Evolutionary conservation across 352 stramenopile species (phyloP), one percentile per base, ranked within the genome.

Genomic region (Pythium folliculosum): DNA sequence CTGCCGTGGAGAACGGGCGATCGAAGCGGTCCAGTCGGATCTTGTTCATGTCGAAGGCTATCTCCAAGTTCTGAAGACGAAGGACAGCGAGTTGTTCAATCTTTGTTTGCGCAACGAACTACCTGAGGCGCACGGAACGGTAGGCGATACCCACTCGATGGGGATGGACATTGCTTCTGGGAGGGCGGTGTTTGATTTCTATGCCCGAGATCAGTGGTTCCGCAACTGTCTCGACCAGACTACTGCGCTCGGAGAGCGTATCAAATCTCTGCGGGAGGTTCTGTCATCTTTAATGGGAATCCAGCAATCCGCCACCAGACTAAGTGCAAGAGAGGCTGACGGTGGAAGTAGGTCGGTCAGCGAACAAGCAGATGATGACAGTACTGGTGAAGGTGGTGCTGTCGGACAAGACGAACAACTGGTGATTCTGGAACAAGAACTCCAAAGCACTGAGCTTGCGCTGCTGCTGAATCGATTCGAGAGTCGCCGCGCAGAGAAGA

Each of bases 391-490:
- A 27, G 47, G 40, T 5, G 40, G 7, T 2, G 14, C 40, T 47
- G 12, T 47, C 40, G 40, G 40, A 47, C 14, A 62, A 0, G 48
- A 73, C 22, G 55, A 60, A 5, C 62, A 66, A 23, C 14, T 71
- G 5, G 30, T 13, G 13, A 48, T 68, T 3, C 19, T 72, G 0
- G 16, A 30, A 6, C n/a, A 58, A 9, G 53, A 69, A 25, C 22
- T 69, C 1, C 21, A 40, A 0, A 44, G 47, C 14, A 45, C 27
- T 5, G 69, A 81, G 22, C 43, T 79, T 0, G 37, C 49, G 23
- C 48, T 73, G 27, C 69, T 81, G 3, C 22, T 77, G 0, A 81
- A 81, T 62, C 66, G 71, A 12, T 81, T 77, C 51, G 75, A 81
- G 40, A 76, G 71, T n/a, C 69, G 75, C 0, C 57, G 57, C 5